Evolutionary conservation across 495 filamentous ascomycete genomes (phyloP), one percentile per base, ranked within the genome.

Genomic region (Xylaria bambusicola): DNA sequence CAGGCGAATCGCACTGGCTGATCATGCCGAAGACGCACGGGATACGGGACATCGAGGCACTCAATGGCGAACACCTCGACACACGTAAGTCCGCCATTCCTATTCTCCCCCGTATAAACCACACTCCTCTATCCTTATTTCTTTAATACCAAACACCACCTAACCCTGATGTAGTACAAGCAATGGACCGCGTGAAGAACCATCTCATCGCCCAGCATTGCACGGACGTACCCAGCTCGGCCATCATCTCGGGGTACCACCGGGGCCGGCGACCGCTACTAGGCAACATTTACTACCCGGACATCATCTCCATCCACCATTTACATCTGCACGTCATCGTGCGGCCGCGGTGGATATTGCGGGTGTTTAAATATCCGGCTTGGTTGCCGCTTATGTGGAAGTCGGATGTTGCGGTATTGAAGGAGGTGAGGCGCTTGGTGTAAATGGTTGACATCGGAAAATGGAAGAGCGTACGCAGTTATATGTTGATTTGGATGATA

Each of bases 361-460:
- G 46, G 42, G n/a, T 62, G 1, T 57, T 65, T 41, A 65, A 65
- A 20, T 65, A 65, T 38, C 62, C 62, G 9, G 20, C 58, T 3
- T 65, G 62, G 62, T 18, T 65, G n/a, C 49, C 62, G 24, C 50
- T 65, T 13, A 65, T 65, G 62, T 65, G 62, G 62, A 65, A 65
- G 42, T 65, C 62, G 1, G 62, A 65, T 21, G 41, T 47, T 9
- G 26, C 29, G 6, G 54, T 62, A 9, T 17, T 52, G 53, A 18
- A 13, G 29, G 52, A 58, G 15, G 6, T 62, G 33, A 15, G 35
- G 21, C 53, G 36, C 3, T 38, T 38, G 36, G 36, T 33, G 10
- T 33, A 33, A 10, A 33, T n/a, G n/a, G n/a, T n/a, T n/a, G n/a
- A n/a, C n/a, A 33, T 33, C 5, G 10, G 29, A 33, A 33, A 33